Percentiles rank a stretch among this genome's conserved stretches.
Evolutionary conservation across 1,284 basidiomycete genomes (phyloP).

Genomic region (Leccinum subspadiceum): DNA sequence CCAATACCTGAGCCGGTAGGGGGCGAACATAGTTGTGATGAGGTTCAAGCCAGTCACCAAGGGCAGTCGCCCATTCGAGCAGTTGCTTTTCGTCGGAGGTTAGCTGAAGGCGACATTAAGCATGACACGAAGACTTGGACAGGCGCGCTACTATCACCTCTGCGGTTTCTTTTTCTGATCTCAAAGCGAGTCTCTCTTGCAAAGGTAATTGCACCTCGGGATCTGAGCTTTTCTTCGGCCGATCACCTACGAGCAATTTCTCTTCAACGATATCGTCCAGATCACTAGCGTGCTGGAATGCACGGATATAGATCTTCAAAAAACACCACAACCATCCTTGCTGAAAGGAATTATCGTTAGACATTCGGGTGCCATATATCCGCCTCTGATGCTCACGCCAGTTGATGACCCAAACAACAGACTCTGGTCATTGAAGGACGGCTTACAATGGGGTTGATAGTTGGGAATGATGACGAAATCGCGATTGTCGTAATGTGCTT

Average conservation of each 20-base stretch:
- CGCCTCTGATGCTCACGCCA: conserved; percentile 46
- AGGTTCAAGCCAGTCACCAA: conserved; percentile 72
- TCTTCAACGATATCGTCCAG: conserved; percentile 75
- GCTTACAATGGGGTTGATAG: conserved; percentile 60
- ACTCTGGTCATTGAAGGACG: conserved; percentile 63
- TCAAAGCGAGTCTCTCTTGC: conserved; percentile 51
- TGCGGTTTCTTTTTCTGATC: conserved; percentile 50
- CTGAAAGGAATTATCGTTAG: conserved; percentile 35
- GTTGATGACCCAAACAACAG: conserved; percentile 58
- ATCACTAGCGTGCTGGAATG: conserved; percentile 73
- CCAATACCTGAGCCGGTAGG: conserved; percentile 62
- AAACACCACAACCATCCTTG: conserved; percentile 68
- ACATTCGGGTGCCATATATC: neutral
- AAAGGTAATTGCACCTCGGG: conserved; percentile 51
- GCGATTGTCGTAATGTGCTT: conserved; percentile 78
- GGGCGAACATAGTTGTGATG: conserved; percentile 72
- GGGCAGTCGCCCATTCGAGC: conserved; percentile 54
- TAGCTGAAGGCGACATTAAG: conserved; percentile 42
- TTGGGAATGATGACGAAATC: conserved; percentile 77
- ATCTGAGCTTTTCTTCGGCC: conserved; percentile 61
- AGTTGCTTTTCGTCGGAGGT: conserved; percentile 60
- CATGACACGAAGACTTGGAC: neutral
- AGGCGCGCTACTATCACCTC: conserved; percentile 43
- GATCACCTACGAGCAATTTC: conserved; percentile 73
- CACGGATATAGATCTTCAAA: conserved; percentile 72